phyloP scores from a whole-genome alignment of 768 basidiomycete species.

The Tylopilus sp. region DNA sequence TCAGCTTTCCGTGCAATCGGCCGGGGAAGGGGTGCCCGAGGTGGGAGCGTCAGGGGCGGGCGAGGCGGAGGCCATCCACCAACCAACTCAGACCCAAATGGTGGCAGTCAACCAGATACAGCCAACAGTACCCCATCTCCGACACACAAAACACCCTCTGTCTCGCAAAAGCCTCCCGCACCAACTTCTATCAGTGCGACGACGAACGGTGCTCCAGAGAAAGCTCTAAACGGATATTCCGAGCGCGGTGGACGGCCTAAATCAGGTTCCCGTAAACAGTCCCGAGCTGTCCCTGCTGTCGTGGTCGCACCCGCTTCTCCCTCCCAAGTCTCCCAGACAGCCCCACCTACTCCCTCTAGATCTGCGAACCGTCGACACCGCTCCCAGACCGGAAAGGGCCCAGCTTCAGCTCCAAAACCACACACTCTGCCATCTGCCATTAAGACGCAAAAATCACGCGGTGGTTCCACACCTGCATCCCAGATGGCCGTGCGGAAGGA shows the following conservation, averaged over 20 bases:
- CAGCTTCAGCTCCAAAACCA: slow-evolving; percentile 15
- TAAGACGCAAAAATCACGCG: slow-evolving; percentile 35
- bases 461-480: slow-evolving; percentile 18
- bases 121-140: slow-evolving; percentile 19
- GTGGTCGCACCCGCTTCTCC: slow-evolving; percentile 23
- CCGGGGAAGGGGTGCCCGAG: slow-evolving; percentile 37
- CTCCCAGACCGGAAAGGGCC: slow-evolving; percentile 36
- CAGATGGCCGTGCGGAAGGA: slow-evolving; percentile 45
- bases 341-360: slow-evolving; percentile 37
- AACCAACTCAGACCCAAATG: slow-evolving; percentile 19
- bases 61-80: slow-evolving; percentile 30
- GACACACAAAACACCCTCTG: slow-evolving; percentile 10
- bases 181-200: slow-evolving; percentile 13
- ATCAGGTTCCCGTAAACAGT: slow-evolving; percentile 18
- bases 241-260: slow-evolving; percentile 25
- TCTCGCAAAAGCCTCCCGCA: slow-evolving; percentile 15
- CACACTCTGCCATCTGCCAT: slow-evolving; percentile 16
- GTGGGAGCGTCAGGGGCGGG: slow-evolving; percentile 22
- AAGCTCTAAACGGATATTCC: slow-evolving; percentile 16
- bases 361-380: slow-evolving; percentile 49
- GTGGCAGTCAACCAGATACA: slow-evolving; percentile 20
- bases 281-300: slow-evolving; percentile 20
- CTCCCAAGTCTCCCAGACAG: slow-evolving; percentile 17
- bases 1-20: slow-evolving; percentile 45
- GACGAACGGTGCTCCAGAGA: slow-evolving; percentile 22